Evolutionary conservation across 495 filamentous ascomycete species (phyloP).

Genomic region (Aspergillus biplanus): DNA sequence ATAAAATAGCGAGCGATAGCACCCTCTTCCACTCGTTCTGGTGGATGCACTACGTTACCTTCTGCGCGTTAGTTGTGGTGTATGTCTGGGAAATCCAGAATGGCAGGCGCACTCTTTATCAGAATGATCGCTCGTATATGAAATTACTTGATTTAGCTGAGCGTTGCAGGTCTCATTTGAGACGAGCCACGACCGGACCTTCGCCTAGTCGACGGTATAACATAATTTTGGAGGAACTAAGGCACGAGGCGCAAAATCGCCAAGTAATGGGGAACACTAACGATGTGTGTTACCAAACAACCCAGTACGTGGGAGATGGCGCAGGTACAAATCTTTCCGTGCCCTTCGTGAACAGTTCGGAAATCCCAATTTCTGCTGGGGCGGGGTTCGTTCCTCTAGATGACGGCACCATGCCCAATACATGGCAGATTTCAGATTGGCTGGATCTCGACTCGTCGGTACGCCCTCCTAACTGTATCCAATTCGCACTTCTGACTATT

Average conservation of each 20-base stretch:
- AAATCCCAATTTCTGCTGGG: neutral
- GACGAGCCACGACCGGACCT: neutral
- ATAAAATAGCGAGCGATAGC: slow-evolving; percentile 25
- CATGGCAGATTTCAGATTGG: slow-evolving; percentile 29
- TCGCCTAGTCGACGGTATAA: slow-evolving; percentile 32
- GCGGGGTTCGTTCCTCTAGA: neutral
- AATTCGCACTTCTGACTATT: neutral
- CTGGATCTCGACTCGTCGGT: slow-evolving; percentile 31
- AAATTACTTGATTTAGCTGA: slow-evolving; percentile 10
- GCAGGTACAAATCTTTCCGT: neutral
- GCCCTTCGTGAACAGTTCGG: neutral
- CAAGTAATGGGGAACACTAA: neutral
- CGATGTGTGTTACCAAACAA: neutral
- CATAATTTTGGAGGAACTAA: slow-evolving; percentile 29
- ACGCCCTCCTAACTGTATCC: neutral
- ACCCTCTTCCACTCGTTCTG: slow-evolving; percentile 37
- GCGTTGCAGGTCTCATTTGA: slow-evolving; percentile 2
- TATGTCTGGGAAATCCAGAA: slow-evolving; percentile 42
- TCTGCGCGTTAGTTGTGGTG: slow-evolving; percentile 39
- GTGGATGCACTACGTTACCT: slow-evolving; percentile 44
- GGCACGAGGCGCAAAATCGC: slow-evolving; percentile 3
- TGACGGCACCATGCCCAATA: slow-evolving; percentile 11
- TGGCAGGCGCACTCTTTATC: slow-evolving; percentile 2
- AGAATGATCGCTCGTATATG: slow-evolving; percentile 3
- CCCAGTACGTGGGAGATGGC: neutral